Percentiles rank a stretch among this genome's conserved stretches.
These are phyloP conservation scores for Penicillium sp. DNA, from an alignment of 2,329 filamentous ascomycete species.

Conservation along the genomic window DNA sequence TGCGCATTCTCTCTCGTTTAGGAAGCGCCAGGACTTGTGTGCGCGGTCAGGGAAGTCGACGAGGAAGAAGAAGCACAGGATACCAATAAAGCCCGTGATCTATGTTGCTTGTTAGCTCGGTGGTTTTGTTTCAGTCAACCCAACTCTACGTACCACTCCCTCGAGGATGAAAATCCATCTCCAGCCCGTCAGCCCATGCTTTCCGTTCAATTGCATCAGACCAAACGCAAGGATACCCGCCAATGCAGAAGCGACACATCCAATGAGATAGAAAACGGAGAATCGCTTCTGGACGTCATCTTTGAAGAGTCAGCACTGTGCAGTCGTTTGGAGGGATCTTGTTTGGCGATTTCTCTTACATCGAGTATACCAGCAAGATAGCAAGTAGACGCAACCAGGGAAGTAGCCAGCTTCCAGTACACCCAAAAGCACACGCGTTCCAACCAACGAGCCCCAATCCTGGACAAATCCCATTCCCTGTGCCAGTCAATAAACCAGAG, in stretches of 20 bases:
- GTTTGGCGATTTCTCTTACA: slow-evolving; percentile 19
- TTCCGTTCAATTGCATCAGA: slow-evolving; percentile 45
- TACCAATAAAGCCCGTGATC: slow-evolving; percentile 31
- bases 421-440: slow-evolving; percentile 28
- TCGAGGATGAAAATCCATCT: slow-evolving; percentile 59
- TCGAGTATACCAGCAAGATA: slow-evolving; percentile 70
- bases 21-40: slow-evolving; percentile 35
- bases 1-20: slow-evolving; percentile 43
- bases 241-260: slow-evolving; percentile 49
- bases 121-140: no score
- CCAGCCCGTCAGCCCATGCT: slow-evolving; percentile 48
- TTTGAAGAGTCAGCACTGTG: slow-evolving; percentile 8
- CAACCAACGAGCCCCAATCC: slow-evolving; percentile 30
- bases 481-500: not conserved
- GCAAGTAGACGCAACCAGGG: slow-evolving; percentile 67
- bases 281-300: slow-evolving; percentile 37
- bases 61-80: slow-evolving; percentile 37
- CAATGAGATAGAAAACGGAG: slow-evolving; percentile 52
- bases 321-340: no score
- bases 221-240: slow-evolving; percentile 49
- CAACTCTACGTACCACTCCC: slow-evolving; percentile 37
- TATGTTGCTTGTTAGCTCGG: slow-evolving; percentile 6
- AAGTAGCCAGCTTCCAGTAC: slow-evolving; percentile 58
- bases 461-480: slow-evolving; percentile 35
- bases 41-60: slow-evolving; percentile 40